Percentiles rank a stretch among this genome's conserved stretches.
phyloP scores from a whole-genome alignment of 495 filamentous ascomycete species.

The Bacidia gigantensis region DNA sequence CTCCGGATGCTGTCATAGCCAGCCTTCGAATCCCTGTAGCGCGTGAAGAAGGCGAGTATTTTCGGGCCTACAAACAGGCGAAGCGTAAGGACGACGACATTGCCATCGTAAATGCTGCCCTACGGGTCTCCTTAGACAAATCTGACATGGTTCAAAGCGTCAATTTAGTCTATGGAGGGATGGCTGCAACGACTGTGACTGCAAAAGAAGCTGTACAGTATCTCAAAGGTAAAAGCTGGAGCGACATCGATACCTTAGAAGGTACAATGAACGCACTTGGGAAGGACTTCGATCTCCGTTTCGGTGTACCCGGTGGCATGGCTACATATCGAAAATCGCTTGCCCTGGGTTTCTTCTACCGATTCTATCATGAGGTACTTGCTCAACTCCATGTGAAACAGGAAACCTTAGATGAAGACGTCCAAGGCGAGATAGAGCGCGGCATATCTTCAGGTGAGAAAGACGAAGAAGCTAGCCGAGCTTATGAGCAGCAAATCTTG shows the following conservation, averaged over 20 bases:
- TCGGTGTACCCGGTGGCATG: conserved; percentile 89
- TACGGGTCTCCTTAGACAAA: conserved; percentile 56
- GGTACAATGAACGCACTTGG: conserved; percentile 76
- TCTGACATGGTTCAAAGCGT: conserved; percentile 51
- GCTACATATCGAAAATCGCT: conserved; percentile 86
- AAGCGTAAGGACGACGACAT: conserved; percentile 97
- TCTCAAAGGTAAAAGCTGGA: conserved; percentile 64
- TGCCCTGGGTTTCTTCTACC: conserved; percentile 43
- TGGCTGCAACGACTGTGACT: conserved; percentile 75
- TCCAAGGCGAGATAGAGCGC: conserved; percentile 45
- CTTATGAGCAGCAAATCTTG: conserved; percentile 62
- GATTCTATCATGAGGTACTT: conserved; percentile 32
- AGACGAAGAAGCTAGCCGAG: conserved; percentile 42
- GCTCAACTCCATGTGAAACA: conserved; percentile 32
- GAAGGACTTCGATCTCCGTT: conserved; percentile 72
- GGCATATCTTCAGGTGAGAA: conserved; percentile 44
- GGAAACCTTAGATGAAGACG: conserved; percentile 34
- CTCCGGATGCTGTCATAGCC: conserved; percentile 70
- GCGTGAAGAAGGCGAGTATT: conserved; percentile 50
- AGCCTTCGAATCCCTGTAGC: conserved; percentile 72
- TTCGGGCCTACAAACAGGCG: conserved; percentile 81
- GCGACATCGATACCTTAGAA: conserved; percentile 69
- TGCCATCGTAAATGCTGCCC: conserved; percentile 78
- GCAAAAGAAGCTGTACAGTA: conserved; percentile 62
- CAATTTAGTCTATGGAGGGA: conserved; percentile 76